A percentile compares a stretch with the other conserved stretches of the same genome.
Conservation (phyloP, 164 flowering plant species). For the Tetrastigma voinierianum region DNA sequence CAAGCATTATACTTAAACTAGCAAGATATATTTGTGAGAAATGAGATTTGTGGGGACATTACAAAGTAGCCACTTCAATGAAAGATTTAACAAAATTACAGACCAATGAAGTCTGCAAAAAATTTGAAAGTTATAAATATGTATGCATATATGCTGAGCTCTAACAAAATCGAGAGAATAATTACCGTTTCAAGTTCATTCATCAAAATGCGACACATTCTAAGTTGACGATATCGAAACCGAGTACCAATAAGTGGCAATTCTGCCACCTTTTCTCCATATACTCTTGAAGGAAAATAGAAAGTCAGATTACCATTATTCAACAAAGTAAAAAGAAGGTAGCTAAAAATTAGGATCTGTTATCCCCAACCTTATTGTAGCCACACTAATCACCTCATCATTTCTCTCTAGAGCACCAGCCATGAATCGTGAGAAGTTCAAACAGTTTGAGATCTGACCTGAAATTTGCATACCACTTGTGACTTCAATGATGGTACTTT, state of each 20-base stretch:
- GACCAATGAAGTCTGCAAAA: not conserved
- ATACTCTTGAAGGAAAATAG: conserved; percentile 41
- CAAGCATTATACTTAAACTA: too few relatives aligned
- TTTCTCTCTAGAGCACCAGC: conserved; percentile 70
- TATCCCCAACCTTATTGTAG: conserved; percentile 59
- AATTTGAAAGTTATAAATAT: too few relatives aligned
- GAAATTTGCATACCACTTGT: conserved; percentile 13
- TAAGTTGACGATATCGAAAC: conserved; percentile 68
- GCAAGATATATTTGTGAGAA: too few relatives aligned
- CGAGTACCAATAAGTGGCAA: conserved; percentile 83
- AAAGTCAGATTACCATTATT: conserved; percentile 1
- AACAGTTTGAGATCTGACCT: conserved; percentile 73
- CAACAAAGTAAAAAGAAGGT: not conserved
- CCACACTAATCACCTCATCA: conserved; percentile 71
- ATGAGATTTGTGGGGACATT: too few relatives aligned
- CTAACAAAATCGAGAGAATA: not conserved
- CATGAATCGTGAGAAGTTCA: conserved; percentile 86
- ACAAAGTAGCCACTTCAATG: not conserved
- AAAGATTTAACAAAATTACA: not conserved
- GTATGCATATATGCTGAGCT: too few relatives aligned
- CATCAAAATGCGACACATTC: conserved; percentile 86
- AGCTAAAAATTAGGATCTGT: not conserved
- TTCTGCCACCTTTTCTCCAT: conserved; percentile 83
- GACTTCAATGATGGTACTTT: not conserved
- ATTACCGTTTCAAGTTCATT: conserved; percentile 72